These are phyloP conservation scores for Blastomyces gilchristii DNA, from an alignment of 2,329 filamentous ascomycete species.

Conservation along the genomic window DNA sequence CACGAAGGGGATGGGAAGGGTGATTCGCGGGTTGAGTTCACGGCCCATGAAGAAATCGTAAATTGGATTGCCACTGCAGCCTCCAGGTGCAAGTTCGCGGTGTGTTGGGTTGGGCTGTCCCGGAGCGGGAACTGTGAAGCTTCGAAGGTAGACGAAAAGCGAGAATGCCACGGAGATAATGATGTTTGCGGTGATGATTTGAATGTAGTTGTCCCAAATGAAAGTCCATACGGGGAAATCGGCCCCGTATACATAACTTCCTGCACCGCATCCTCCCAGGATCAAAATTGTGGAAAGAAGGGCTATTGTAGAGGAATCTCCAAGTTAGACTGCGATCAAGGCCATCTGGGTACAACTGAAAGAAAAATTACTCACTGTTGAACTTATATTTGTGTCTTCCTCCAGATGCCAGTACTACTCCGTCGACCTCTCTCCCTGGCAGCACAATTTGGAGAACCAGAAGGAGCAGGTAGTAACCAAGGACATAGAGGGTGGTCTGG, in stretches of 20 bases:
- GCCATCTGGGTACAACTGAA: too few relatives aligned
- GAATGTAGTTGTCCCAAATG: constrained; percentile 81
- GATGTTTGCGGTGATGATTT: constrained; percentile 74
- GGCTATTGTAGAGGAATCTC: constrained; percentile 39
- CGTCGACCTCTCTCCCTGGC: constrained; percentile 61
- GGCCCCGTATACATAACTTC: constrained; percentile 65
- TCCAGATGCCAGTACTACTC: constrained; percentile 58
- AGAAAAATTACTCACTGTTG: constrained; percentile 46
- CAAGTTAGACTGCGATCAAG: not conserved
- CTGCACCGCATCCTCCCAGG: constrained; percentile 59
- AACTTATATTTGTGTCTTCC: constrained; percentile 73
- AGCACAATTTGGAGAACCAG: constrained; percentile 65
- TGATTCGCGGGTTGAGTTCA: constrained; percentile 81
- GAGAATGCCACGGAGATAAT: constrained; percentile 63
- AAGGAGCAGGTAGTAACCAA: constrained; percentile 70
- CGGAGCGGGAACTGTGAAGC: constrained; percentile 55
- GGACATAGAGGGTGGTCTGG: constrained; percentile 56
- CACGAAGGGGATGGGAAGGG: constrained; percentile 49
- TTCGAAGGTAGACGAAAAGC: constrained; percentile 68
- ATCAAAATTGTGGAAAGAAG: constrained; percentile 66
- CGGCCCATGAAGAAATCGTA: constrained; percentile 98
- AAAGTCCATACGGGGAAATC: constrained; percentile 85
- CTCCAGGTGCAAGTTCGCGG: constrained; percentile 72
- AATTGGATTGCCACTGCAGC: constrained; percentile 69
- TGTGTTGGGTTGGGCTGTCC: constrained; percentile 57